phyloP scores from a whole-genome alignment of 805 yeast genomes.

The Hanseniaspora occidentalis region DNA sequence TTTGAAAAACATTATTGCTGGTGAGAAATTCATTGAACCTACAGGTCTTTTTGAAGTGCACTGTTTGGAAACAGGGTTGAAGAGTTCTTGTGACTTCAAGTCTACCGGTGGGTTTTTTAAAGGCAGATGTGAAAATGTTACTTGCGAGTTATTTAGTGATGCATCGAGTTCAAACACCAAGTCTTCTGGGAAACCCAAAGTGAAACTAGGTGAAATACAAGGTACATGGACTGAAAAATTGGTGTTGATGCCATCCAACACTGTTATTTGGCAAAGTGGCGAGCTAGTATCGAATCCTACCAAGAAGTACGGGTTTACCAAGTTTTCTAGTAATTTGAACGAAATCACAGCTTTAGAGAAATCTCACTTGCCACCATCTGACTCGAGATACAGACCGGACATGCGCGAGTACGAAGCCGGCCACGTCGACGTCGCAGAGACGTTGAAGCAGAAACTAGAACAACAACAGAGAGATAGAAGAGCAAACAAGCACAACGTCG shows the following conservation, averaged over 20 bases:
- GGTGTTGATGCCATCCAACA: slow-evolving; percentile 23
- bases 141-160: slow-evolving; percentile 23
- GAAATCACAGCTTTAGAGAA: slow-evolving; percentile 64
- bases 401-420: slow-evolving; percentile 61
- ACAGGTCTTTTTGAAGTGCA: slow-evolving; percentile 50
- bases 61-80: slow-evolving; percentile 42
- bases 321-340: slow-evolving; percentile 70
- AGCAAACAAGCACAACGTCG: slow-evolving; percentile 35
- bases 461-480: slow-evolving; percentile 73
- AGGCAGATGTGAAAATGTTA: slow-evolving; percentile 62
- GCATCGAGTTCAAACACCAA: slow-evolving; percentile 7
- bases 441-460: slow-evolving; percentile 54
- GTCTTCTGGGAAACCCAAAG: not conserved
- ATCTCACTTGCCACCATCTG: slow-evolving; percentile 64
- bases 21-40: slow-evolving; percentile 91
- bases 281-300: slow-evolving; percentile 43
- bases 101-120: slow-evolving; percentile 77
- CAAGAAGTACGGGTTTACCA: slow-evolving; percentile 74
- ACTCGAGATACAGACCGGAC: slow-evolving; percentile 85
- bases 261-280: slow-evolving; percentile 60
- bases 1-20: slow-evolving; percentile 80
- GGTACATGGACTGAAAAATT: slow-evolving; percentile 84
- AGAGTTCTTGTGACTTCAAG: slow-evolving; percentile 33
- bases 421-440: slow-evolving; percentile 59
- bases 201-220: slow-evolving; percentile 10